Evolutionary conservation across 441 rosid species (phyloP).

Genomic region (Corymbia calophylla): DNA sequence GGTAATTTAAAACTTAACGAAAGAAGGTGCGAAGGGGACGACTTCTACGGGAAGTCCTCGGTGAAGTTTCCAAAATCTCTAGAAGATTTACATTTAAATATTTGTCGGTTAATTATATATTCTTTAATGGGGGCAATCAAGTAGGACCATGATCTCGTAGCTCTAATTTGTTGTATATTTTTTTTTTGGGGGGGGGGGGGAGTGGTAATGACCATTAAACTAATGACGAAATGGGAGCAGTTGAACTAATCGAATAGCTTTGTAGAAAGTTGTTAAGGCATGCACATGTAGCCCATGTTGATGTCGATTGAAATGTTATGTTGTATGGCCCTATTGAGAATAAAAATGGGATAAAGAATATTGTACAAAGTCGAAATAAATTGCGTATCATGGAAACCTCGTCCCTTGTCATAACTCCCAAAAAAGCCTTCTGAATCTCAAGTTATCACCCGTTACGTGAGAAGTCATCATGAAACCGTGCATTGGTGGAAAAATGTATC

Average conservation of each 20-base stretch:
- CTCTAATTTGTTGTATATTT: neutral
- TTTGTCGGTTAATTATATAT: neutral
- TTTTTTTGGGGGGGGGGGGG: neutral
- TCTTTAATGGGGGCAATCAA: neutral
- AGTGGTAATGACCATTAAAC: neutral
- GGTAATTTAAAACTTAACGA: neutral
- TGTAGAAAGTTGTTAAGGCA: neutral
- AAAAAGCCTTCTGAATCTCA: neutral
- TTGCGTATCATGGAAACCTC: neutral
- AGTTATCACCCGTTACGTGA: neutral
- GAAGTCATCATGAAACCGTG: neutral
- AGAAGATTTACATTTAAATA: neutral
- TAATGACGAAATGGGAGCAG: neutral
- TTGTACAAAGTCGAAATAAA: neutral
- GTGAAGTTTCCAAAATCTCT: neutral
- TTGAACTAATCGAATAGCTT: neutral
- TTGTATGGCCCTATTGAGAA: neutral
- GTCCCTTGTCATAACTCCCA: neutral
- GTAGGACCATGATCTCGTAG: neutral
- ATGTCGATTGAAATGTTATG: neutral
- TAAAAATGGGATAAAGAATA: neutral
- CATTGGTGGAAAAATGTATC: neutral
- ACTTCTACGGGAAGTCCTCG: neutral
- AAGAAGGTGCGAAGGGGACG: neutral
- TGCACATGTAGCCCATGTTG: neutral